Evolutionary conservation across 2,329 filamentous ascomycete genomes (phyloP).

Genomic region (Dactylellina cionopaga): DNA sequence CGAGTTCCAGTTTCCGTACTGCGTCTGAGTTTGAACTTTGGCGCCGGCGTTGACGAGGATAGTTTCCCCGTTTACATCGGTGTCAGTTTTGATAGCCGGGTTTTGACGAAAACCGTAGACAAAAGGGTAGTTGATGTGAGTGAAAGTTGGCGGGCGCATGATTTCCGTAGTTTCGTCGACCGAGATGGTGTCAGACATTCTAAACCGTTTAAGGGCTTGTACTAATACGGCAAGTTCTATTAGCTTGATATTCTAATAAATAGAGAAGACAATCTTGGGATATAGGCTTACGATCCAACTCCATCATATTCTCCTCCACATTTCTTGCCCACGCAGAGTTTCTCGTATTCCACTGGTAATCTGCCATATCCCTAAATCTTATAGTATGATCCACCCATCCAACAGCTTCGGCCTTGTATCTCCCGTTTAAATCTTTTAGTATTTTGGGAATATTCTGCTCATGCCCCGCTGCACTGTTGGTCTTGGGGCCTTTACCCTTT

Average conservation of each 20-base stretch:
- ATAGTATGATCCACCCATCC: constrained; percentile 82
- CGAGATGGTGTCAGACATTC: constrained; percentile 72
- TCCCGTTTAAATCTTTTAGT: constrained; percentile 54
- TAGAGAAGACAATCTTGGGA: constrained; percentile 25
- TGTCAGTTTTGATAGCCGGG: constrained; percentile 74
- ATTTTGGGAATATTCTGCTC: constrained; percentile 57
- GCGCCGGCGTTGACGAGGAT: constrained; percentile 68
- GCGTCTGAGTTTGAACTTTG: constrained; percentile 70
- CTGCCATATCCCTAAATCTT: constrained; percentile 83
- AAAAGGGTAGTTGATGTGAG: constrained; percentile 73
- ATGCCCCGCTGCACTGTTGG: constrained; percentile 66
- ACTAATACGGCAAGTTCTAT: constrained; percentile 13
- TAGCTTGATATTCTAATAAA: constrained; percentile 61
- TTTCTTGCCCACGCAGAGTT: constrained; percentile 75
- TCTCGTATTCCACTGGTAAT: constrained; percentile 76
- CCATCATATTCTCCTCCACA: constrained; percentile 76
- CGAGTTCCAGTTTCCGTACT: constrained; percentile 70
- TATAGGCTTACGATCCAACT: constrained; percentile 71
- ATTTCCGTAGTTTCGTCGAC: constrained; percentile 72
- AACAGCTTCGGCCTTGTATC: constrained; percentile 75
- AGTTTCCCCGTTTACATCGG: constrained; percentile 68
- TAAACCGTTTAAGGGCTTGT: constrained; percentile 70
- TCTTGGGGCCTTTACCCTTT: constrained; percentile 75
- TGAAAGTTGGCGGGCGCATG: constrained; percentile 81
- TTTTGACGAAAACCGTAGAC: constrained; percentile 86